Percentiles rank a stretch among this genome's conserved stretches.
These are phyloP conservation scores for Pythium biforme DNA, from an alignment of 352 stramenopile species.

Conservation along the genomic window DNA sequence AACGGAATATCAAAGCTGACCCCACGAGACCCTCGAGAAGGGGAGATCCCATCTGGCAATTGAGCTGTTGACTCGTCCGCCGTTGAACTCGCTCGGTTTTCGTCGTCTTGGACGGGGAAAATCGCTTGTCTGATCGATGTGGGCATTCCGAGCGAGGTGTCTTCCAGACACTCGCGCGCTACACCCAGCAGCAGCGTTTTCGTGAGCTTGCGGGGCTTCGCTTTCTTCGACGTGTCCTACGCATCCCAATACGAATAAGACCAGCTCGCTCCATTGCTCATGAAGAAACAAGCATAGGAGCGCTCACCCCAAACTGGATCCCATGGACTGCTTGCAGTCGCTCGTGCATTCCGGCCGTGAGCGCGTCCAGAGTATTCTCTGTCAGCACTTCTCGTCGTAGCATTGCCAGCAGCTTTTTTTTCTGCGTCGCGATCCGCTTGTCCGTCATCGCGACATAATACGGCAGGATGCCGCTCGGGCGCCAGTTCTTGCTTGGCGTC, in stretches of 20 bases:
- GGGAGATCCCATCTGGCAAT: neutral
- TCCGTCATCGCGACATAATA: conserved; percentile 34
- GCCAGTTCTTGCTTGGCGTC: conserved; percentile 13
- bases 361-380: conserved; percentile 20
- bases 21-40: neutral
- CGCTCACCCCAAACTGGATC: conserved; percentile 9
- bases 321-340: conserved; percentile 5
- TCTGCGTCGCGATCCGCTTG: conserved; percentile 18
- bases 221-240: conserved; percentile 22
- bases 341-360: conserved; percentile 12
- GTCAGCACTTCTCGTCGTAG: neutral
- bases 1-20: conserved; percentile 19
- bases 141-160: neutral
- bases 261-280: too few relatives aligned
- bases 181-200: conserved; percentile 18
- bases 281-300: neutral
- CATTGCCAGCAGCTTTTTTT: conserved; percentile 16
- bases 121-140: neutral
- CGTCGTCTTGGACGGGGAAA: conserved; percentile 1
- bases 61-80: neutral
- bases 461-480: conserved; percentile 23
- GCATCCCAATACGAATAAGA: neutral
- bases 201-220: conserved; percentile 21
- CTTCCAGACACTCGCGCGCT: conserved; percentile 5
- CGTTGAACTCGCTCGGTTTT: neutral